These are phyloP conservation scores for Sphaceloma murrayae DNA, from an alignment of 2,329 filamentous ascomycete genomes.

Conservation along the genomic window DNA sequence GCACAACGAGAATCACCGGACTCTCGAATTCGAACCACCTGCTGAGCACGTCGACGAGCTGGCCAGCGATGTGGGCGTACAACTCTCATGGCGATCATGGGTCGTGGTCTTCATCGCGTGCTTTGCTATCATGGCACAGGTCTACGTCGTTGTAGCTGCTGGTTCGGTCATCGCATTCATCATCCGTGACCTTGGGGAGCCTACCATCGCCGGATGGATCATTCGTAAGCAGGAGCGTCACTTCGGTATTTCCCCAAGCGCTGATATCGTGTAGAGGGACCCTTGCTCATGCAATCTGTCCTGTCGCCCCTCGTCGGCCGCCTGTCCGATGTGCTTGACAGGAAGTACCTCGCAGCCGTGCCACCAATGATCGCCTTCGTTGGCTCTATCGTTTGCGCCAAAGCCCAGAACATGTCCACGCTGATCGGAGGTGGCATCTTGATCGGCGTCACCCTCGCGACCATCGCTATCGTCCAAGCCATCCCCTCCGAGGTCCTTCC, in stretches of 20 bases:
- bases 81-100: conserved; percentile 49
- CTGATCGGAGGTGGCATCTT: conserved; percentile 49
- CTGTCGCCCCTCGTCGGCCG: conserved; percentile 48
- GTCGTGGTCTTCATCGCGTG: conserved; percentile 42
- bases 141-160: conserved; percentile 48
- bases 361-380: conserved; percentile 46
- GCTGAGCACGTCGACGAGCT: conserved; percentile 4
- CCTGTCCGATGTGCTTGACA: conserved; percentile 48
- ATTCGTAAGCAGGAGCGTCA: no score
- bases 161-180: conserved; percentile 49
- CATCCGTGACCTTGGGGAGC: conserved; percentile 44
- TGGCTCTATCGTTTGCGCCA: conserved; percentile 46
- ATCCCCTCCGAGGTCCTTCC: conserved; percentile 50
- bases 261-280: conserved; percentile 34
- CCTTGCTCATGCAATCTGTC: conserved; percentile 48
- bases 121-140: conserved; percentile 45
- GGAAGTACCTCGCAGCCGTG: conserved; percentile 44
- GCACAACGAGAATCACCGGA: conserved; percentile 1
- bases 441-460: conserved; percentile 46
- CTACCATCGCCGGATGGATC: conserved; percentile 45
- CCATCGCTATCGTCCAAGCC: conserved; percentile 47
- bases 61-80: conserved; percentile 31
- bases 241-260: no score
- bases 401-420: conserved; percentile 47
- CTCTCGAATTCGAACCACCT: conserved; percentile 9